Evolutionary conservation across 176 grass and related monocot genomes (phyloP), one percentile per base, ranked within the genome.

Genomic region (Cenchrus americanus): DNA sequence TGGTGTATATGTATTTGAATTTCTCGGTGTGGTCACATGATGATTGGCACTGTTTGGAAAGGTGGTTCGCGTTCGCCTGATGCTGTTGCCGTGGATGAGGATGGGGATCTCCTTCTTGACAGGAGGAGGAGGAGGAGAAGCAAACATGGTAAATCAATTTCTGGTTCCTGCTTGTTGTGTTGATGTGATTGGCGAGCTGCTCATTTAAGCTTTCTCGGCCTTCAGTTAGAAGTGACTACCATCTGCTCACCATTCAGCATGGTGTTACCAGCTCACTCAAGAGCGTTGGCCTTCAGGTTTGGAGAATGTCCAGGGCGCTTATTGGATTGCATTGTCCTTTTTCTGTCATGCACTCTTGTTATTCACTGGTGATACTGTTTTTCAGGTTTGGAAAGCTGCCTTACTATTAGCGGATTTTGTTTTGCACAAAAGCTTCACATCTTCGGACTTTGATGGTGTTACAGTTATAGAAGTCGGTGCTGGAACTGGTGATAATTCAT

Each of bases 251-350:
- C 0, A 89, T 98, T 66, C 91, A 77, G 80, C 96, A 95, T 47
- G 85, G 88, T 52, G 76, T 95, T 77, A 95, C 89, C n/a, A 93
- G 93, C 2, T 95, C 96, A 15, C 87, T 98, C 10, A 73, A 10
- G 49, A 76, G 77, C 43, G 93, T 98, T 21, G 96, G 96, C 3
- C 80, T 98, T 62, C 96, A 98, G 91, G 96, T 95, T 95, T 63
- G 3, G 19, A 53, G 9, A 74, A 30, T 1, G 10, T 82, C 1
- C 0, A 6, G 34, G 21, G 17, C 63, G 21, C 40, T 4, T 85
- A 23, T 68, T 18, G 19, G 40, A 14, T 5, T 5, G 3, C 3
- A 5, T 46, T 15, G 17, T 69, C 27, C 41, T 9, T 5, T 27
- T 40, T 34, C 41, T 73, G 15, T 21, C n/a, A 5, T 71, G n/a